phyloP scores from a whole-genome alignment of 2,329 filamentous ascomycete genomes.

The Trichoderma sp. region DNA sequence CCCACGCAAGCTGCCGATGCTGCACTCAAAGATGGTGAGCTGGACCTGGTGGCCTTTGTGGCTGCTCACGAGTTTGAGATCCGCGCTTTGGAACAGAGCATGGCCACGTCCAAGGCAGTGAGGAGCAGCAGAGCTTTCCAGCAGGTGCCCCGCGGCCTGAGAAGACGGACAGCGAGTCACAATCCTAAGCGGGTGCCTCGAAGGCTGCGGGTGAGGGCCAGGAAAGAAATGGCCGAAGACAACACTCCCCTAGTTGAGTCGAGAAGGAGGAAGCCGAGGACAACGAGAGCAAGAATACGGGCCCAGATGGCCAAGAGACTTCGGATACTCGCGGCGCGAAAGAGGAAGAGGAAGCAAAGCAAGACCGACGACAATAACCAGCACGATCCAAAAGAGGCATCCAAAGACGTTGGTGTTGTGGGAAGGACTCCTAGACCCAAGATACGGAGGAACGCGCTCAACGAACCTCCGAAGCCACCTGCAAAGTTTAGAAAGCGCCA shows the following conservation, averaged over 20 bases:
- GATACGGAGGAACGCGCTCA: slow-evolving; percentile 67
- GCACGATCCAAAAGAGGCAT: slow-evolving; percentile 1
- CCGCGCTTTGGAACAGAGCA: slow-evolving; percentile 75
- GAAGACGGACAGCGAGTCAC: slow-evolving; percentile 87
- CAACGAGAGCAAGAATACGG: slow-evolving; percentile 59
- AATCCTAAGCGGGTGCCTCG: slow-evolving; percentile 89
- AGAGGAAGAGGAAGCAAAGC: slow-evolving; percentile 43
- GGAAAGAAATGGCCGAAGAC: slow-evolving; percentile 76
- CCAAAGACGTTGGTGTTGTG: slow-evolving; percentile 21
- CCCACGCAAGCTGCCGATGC: slow-evolving; percentile 49
- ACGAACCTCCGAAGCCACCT: slow-evolving; percentile 53
- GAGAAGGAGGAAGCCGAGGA: slow-evolving; percentile 59
- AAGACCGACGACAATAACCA: slow-evolving; percentile 21
- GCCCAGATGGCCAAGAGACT: slow-evolving; percentile 74
- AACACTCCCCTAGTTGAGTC: slow-evolving; percentile 80
- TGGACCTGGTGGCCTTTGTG: slow-evolving; percentile 83
- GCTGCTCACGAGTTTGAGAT: slow-evolving; percentile 88
- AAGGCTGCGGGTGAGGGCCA: slow-evolving; percentile 67
- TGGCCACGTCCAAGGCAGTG: slow-evolving; percentile 66
- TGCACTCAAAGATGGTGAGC: slow-evolving; percentile 66
- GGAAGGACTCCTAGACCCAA: slow-evolving; percentile 52
- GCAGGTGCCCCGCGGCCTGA: slow-evolving; percentile 78
- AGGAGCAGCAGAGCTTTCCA: slow-evolving; percentile 78
- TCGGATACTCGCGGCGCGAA: slow-evolving; percentile 58
- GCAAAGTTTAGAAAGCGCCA: slow-evolving; percentile 82